These are phyloP conservation scores for Priceomyces melissophilus DNA, from an alignment of 805 yeast genomes.

Conservation along the genomic window DNA sequence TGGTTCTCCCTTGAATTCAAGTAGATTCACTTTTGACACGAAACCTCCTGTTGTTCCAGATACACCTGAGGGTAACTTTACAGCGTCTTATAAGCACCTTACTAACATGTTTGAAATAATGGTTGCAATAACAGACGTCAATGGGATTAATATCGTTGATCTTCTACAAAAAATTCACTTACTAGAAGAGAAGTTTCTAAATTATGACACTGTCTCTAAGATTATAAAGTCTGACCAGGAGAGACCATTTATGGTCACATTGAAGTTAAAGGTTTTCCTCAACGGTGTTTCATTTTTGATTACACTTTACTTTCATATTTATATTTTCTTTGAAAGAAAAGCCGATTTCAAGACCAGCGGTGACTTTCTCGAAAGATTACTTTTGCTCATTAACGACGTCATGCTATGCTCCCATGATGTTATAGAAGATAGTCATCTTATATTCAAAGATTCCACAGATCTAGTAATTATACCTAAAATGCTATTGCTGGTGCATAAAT, in stretches of 20 bases:
- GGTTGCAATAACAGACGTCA: slow-evolving; percentile 36
- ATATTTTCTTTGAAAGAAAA: slow-evolving; percentile 33
- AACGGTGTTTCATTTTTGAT: slow-evolving; percentile 23
- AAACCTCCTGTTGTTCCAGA: slow-evolving; percentile 38
- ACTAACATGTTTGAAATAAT: slow-evolving; percentile 17
- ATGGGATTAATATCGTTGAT: slow-evolving; percentile 12
- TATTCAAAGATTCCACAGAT: not conserved
- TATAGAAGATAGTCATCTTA: not conserved
- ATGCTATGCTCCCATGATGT: not conserved
- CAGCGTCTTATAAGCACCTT: no score
- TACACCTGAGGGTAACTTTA: no score
- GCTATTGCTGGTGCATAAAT: not conserved
- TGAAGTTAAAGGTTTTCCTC: slow-evolving; percentile 15
- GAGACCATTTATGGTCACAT: not conserved
- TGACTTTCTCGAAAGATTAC: slow-evolving; percentile 27
- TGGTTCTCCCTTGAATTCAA: slow-evolving; percentile 44
- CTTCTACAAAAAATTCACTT: slow-evolving; percentile 11
- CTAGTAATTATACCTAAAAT: not conserved
- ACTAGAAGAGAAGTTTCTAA: slow-evolving; percentile 19
- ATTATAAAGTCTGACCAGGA: not conserved
- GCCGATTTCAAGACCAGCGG: slow-evolving; percentile 25
- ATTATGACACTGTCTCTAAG: not conserved
- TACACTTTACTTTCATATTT: slow-evolving; percentile 25
- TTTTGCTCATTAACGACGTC: not conserved
- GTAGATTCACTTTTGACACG: slow-evolving; percentile 43